Evolutionary conservation across 306 rosid genomes (phyloP), one percentile per base, ranked within the genome.

Genomic region (Fragaria iinumae): DNA sequence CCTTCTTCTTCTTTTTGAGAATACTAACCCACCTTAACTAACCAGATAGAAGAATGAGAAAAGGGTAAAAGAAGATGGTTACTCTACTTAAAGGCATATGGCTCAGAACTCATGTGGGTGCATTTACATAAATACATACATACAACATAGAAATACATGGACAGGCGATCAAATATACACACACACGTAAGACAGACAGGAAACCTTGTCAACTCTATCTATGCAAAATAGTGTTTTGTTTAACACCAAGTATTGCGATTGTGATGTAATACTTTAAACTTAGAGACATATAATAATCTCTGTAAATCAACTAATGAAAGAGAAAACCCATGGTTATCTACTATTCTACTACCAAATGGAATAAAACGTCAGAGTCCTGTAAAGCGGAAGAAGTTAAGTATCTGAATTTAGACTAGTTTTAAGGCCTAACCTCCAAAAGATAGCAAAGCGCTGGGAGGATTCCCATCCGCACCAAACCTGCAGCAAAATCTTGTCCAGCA

Each of bases 401-500:
- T 68, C 57, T 56, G 36, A 48, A 70, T 49, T 67, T 45, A 72
- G 32, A 79, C 23, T 56, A 34, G 65, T 18, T 11, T 29, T 4
- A 69, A 20, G 29, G 17, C 27, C 86, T 78, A 83, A 95, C 97
- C 99, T 95, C 99, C 82, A 95, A 79, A 86, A 91, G 93, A 84
- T 90, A 94, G 73, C 87, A 74, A 63, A 94, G 91, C 78, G 90
- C 87, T 41, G 90, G 90, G 83, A 94, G 90, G 82, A 88, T 80
- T 76, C 97, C 97, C 97, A 95, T 95, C 77, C 96, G 92, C 71
- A 95, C 96, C 69, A 95, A 82, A 76, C 99, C 99, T 32, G 93
- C 97, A 52, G 85, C 85, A 85, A 95, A 80, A 87, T 95, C 99
- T 82, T 95, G 99, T 82, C 93, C 97, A 68, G 97, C 97, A 81